Percentiles rank a stretch among this genome's conserved stretches.
Evolutionary conservation across 2,329 filamentous ascomycete species (phyloP).

Genomic region (Fusarium sp.): DNA sequence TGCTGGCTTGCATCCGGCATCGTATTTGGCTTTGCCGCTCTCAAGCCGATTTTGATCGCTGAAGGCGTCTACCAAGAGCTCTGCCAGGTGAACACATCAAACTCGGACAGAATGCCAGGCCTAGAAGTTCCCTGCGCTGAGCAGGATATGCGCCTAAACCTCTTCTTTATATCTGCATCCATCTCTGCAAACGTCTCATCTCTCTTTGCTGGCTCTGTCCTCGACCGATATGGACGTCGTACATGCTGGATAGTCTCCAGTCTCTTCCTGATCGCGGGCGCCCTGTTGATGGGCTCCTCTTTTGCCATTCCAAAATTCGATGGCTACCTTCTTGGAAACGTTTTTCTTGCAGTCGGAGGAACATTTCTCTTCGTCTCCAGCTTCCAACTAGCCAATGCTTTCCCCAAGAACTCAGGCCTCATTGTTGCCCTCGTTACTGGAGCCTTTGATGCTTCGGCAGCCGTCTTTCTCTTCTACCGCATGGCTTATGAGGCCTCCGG

Average conservation of each 20-base stretch:
- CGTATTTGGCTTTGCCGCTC: conserved; percentile 85
- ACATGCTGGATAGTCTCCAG: conserved; percentile 80
- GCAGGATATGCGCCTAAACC: conserved; percentile 72
- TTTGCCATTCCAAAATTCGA: conserved; percentile 73
- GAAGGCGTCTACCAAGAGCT: conserved; percentile 77
- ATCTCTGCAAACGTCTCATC: conserved; percentile 89
- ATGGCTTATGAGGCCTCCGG: conserved; percentile 72
- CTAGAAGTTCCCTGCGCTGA: conserved; percentile 58
- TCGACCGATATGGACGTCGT: conserved; percentile 84
- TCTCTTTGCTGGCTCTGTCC: conserved; percentile 83
- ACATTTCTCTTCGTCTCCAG: conserved; percentile 85
- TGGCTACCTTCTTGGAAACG: conserved; percentile 77
- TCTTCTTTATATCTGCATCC: conserved; percentile 91
- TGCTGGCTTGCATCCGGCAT: conserved; percentile 82
- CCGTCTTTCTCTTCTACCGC: conserved; percentile 80
- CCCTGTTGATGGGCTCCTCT: conserved; percentile 79
- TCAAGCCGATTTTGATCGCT: conserved; percentile 82
- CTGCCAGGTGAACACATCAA: conserved; percentile 57
- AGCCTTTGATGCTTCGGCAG: conserved; percentile 84
- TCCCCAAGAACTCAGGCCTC: conserved; percentile 78
- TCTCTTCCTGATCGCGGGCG: conserved; percentile 74
- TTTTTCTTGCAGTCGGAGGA: conserved; percentile 80
- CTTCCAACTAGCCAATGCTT: conserved; percentile 85
- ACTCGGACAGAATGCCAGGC: conserved; percentile 43
- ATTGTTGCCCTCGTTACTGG: conserved; percentile 83